phyloP scores from a whole-genome alignment of 352 stramenopile genomes.

The Pythium aquatile region DNA sequence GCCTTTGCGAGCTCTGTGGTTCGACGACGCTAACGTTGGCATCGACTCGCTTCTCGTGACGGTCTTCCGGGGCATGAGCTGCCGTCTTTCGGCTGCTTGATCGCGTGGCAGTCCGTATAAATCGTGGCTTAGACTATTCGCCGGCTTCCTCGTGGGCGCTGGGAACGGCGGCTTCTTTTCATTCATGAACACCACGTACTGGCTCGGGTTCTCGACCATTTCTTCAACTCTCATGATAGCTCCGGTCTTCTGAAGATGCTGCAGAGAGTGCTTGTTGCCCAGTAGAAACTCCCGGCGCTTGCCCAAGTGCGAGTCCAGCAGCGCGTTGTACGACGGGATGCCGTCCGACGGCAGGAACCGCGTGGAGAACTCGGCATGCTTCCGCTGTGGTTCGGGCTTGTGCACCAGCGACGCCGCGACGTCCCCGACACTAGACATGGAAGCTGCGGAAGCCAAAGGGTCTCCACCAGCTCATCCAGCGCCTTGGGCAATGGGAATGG shows the following conservation, averaged over 20 bases:
- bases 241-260: slow-evolving; percentile 61
- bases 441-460: neutral
- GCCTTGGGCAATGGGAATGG: neutral
- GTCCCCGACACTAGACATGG: neutral
- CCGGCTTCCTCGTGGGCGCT: slow-evolving; percentile 20
- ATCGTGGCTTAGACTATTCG: slow-evolving; percentile 14
- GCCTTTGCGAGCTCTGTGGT: neutral
- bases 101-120: neutral
- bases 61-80: neutral
- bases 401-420: neutral
- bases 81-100: neutral
- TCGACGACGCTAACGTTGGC: slow-evolving; percentile 5
- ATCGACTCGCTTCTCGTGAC: slow-evolving; percentile 16
- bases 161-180: slow-evolving; percentile 26
- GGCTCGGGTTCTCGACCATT: slow-evolving; percentile 45
- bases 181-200: slow-evolving; percentile 71
- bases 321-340: slow-evolving; percentile 71
- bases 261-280: slow-evolving; percentile 51
- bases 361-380: slow-evolving; percentile 46
- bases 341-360: slow-evolving; percentile 60
- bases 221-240: slow-evolving; percentile 57
- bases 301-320: slow-evolving; percentile 57
- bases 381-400: neutral
- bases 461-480: neutral
- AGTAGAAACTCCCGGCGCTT: slow-evolving; percentile 68